Conservation (phyloP, 2,329 filamentous ascomycete species). For the Xylariaceae sp. region DNA sequence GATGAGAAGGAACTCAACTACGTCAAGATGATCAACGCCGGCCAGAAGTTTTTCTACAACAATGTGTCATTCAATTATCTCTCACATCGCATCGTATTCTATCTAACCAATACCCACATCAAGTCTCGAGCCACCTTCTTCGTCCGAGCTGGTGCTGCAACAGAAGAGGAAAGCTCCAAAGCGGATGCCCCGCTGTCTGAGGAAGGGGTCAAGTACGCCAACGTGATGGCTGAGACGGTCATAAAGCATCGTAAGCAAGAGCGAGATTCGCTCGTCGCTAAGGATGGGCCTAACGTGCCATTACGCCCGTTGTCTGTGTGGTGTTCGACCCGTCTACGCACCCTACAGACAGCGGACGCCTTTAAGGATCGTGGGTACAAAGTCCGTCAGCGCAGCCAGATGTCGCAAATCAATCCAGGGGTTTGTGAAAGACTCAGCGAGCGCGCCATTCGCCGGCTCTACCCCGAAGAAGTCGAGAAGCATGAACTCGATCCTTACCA, state of each 20-base stretch:
- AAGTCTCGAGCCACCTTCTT: constrained; percentile 95
- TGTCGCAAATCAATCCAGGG: constrained; percentile 96
- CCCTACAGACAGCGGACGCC: constrained; percentile 84
- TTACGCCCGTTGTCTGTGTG: constrained; percentile 85
- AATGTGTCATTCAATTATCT: constrained; percentile 97
- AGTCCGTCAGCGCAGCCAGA: constrained; percentile 88
- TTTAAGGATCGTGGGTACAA: constrained; percentile 81
- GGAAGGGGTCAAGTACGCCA: constrained; percentile 78
- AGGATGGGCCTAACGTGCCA: constrained; percentile 68
- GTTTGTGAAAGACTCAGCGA: constrained; percentile 95
- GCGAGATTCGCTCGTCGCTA: constrained; percentile 67
- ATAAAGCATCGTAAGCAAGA: constrained; percentile 84
- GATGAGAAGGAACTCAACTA: constrained; percentile 91
- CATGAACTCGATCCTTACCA: constrained; percentile 96
- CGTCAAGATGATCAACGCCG: constrained; percentile 99
- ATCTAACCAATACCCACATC: constrained; percentile 95
- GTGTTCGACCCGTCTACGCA: constrained; percentile 90
- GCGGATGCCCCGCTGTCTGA: constrained; percentile 83
- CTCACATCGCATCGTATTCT: constrained; percentile 96
- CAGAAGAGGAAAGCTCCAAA: constrained; percentile 91
- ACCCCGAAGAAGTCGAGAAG: constrained; percentile 88
- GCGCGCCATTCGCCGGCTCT: constrained; percentile 74
- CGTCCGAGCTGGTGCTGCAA: constrained; percentile 80
- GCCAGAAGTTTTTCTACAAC: constrained; percentile 90
- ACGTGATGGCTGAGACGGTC: constrained; percentile 83